Evolutionary conservation across 164 flowering plant genomes (phyloP).

Genomic region (Tetrastigma voinierianum): DNA sequence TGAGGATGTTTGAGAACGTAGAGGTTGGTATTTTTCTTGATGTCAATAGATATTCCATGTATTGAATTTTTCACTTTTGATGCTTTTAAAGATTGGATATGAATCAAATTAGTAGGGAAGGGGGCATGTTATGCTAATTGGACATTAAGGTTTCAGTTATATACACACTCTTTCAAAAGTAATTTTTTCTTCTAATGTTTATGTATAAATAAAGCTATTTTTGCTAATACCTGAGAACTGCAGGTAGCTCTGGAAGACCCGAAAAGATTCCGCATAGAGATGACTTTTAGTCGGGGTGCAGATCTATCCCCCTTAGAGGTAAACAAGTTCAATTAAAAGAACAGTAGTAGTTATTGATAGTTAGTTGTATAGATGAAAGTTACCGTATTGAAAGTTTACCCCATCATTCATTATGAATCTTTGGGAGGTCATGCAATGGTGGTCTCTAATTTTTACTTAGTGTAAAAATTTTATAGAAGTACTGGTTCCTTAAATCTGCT

Average conservation of each 20-base stretch:
- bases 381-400: background rate
- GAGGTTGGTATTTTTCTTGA: slow-evolving; percentile 48
- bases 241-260: slow-evolving; percentile 95
- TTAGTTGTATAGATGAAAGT: background rate
- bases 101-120: too few relatives aligned
- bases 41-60: background rate
- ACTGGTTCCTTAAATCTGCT: background rate
- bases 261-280: slow-evolving; percentile 78
- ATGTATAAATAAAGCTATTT: too few relatives aligned
- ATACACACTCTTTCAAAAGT: too few relatives aligned
- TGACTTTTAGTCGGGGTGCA: slow-evolving; percentile 98
- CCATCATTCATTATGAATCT: background rate
- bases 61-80: background rate
- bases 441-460: background rate
- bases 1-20: slow-evolving; percentile 93
- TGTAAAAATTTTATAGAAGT: background rate
- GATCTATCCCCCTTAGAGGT: slow-evolving; percentile 98
- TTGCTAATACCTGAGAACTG: slow-evolving; percentile 9
- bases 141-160: too few relatives aligned
- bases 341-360: background rate
- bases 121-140: too few relatives aligned
- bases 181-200: too few relatives aligned
- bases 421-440: background rate
- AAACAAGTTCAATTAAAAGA: slow-evolving; percentile 14
- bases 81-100: too few relatives aligned